Conservation (phyloP, 805 yeast genomes). For the Wickerhamiella azyma region DNA sequence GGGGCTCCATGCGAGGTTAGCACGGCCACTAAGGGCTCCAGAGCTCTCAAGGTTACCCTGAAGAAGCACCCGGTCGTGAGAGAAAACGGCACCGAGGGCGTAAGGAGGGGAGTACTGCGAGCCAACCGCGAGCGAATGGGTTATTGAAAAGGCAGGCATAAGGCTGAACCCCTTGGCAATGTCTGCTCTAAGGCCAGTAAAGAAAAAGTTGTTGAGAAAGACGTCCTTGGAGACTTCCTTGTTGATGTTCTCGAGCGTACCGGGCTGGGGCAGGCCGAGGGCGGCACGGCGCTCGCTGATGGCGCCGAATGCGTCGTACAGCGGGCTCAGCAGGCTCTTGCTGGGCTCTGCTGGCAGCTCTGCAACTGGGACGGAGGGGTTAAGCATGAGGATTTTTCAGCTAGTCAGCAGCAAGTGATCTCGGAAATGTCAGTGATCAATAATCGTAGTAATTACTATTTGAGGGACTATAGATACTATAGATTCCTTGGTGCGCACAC, state of each 20-base stretch:
- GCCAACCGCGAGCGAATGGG: constrained; percentile 85
- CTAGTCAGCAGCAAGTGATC: too few relatives aligned
- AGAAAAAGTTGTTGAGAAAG: constrained; percentile 74
- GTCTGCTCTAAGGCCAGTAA: constrained; percentile 94
- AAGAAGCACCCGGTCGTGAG: constrained; percentile 67
- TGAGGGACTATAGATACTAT: too few relatives aligned
- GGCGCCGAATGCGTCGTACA: constrained; percentile 4
- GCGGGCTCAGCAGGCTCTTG: neutral
- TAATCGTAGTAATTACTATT: too few relatives aligned
- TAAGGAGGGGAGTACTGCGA: constrained; percentile 77
- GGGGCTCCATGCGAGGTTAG: constrained; percentile 82
- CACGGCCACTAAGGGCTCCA: constrained; percentile 69
- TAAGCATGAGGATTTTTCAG: neutral
- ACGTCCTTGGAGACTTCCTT: constrained; percentile 93
- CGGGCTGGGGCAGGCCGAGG: constrained; percentile 78
- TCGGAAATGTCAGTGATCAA: too few relatives aligned
- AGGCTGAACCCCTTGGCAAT: constrained; percentile 79
- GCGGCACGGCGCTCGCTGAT: constrained; percentile 58
- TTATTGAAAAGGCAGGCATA: constrained; percentile 92
- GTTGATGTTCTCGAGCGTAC: constrained; percentile 83
- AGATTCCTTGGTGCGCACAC: too few relatives aligned
- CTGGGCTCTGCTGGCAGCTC: neutral
- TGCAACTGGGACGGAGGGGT: neutral
- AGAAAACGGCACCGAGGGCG: constrained; percentile 80
- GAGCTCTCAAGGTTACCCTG: constrained; percentile 92